phyloP scores from a whole-genome alignment of 116 monocot genomes.

The Iris pallida region DNA sequence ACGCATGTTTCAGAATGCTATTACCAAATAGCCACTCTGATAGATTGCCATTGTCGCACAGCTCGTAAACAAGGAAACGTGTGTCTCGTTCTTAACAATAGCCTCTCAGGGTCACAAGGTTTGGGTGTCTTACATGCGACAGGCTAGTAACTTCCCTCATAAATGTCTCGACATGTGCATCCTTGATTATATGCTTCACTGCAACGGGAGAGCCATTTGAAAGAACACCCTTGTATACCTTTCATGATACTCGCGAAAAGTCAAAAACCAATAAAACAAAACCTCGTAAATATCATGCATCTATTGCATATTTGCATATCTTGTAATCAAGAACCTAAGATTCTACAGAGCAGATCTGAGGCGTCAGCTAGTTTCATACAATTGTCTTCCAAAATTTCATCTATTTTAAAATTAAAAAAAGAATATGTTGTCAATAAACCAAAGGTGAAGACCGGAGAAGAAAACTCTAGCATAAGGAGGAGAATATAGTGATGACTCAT shows the following conservation, averaged over 20 bases:
- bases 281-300: neutral
- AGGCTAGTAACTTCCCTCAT: constrained; percentile 15
- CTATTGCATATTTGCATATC: neutral
- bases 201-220: constrained; percentile 48
- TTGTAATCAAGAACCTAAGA: too few species aligned
- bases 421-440: neutral
- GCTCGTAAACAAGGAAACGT: constrained; percentile 26
- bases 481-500: too few species aligned
- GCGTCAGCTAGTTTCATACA: too few species aligned
- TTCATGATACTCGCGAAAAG: constrained; percentile 43
- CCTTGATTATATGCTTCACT: constrained; percentile 53
- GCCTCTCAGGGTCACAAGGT: constrained; percentile 48
- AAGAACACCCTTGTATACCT: constrained; percentile 58
- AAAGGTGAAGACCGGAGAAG: too few species aligned
- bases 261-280: constrained; percentile 5
- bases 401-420: neutral
- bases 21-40: constrained; percentile 17
- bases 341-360: too few species aligned
- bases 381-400: neutral
- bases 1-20: neutral
- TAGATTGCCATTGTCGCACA: constrained; percentile 37
- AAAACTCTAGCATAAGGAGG: too few species aligned
- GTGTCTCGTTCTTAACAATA: constrained; percentile 38
- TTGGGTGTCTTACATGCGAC: constrained; percentile 45
- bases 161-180: constrained; percentile 51